Percentiles rank a stretch among this genome's conserved stretches.
These are phyloP conservation scores for Tolypocladium paradoxum DNA, from an alignment of 2,329 filamentous ascomycete species.

Conservation along the genomic window DNA sequence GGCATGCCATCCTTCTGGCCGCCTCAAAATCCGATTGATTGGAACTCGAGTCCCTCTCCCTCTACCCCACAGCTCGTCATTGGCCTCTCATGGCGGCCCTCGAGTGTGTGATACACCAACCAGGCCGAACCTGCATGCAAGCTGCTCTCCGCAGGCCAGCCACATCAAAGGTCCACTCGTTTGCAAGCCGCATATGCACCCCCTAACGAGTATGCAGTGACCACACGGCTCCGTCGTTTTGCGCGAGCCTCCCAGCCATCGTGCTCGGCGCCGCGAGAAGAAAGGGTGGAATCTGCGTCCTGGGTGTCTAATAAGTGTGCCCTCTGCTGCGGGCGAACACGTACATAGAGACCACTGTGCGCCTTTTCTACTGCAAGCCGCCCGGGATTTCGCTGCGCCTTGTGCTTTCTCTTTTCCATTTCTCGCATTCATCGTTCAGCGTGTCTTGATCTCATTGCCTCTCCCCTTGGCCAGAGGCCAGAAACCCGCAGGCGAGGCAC, in stretches of 20 bases:
- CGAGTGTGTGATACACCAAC: background rate
- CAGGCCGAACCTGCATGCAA: background rate
- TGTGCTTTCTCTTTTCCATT: background rate
- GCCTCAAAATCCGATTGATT: constrained; percentile 1
- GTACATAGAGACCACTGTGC: background rate
- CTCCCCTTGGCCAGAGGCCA: background rate
- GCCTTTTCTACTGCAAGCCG: background rate
- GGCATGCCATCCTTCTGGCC: background rate
- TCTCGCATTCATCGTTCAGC: background rate
- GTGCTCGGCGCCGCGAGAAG: background rate
- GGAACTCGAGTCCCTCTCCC: background rate
- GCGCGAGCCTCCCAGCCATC: background rate
- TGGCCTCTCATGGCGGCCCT: background rate
- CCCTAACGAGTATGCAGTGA: background rate
- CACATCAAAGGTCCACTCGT: background rate
- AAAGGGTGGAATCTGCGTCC: background rate
- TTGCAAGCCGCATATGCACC: background rate
- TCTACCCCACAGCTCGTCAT: background rate
- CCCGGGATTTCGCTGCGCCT: background rate
- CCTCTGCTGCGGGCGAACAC: background rate
- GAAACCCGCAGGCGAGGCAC: background rate
- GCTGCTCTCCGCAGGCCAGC: background rate
- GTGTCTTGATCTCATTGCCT: background rate
- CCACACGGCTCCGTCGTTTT: background rate
- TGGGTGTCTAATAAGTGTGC: background rate